phyloP scores from a whole-genome alignment of 2,329 filamentous ascomycete species.

The Myriosclerotinia curreyana region DNA sequence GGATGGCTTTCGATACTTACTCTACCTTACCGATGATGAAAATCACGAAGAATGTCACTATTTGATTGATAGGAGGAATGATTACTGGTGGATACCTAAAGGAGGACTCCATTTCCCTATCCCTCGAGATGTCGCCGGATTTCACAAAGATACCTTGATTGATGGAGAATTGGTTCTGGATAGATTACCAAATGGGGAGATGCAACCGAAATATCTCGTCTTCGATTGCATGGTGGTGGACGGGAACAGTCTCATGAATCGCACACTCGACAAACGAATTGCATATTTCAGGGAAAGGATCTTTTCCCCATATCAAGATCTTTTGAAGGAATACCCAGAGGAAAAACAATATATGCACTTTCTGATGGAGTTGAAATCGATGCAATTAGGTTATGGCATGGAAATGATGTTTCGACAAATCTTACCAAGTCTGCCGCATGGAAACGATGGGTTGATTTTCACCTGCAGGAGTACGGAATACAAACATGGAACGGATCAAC shows the following conservation, averaged over 20 bases:
- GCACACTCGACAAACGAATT: slow-evolving; percentile 82
- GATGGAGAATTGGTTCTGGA: slow-evolving; percentile 95
- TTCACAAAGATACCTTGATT: slow-evolving; percentile 77
- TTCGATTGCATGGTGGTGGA: slow-evolving; percentile 91
- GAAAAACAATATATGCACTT: slow-evolving; percentile 73
- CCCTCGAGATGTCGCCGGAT: slow-evolving; percentile 60
- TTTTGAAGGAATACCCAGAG: slow-evolving; percentile 64
- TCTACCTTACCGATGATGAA: slow-evolving; percentile 74
- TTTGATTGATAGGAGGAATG: slow-evolving; percentile 95
- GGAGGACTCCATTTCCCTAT: slow-evolving; percentile 76
- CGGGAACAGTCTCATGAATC: slow-evolving; percentile 69
- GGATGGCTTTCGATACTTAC: slow-evolving; percentile 90
- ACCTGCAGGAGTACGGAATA: slow-evolving; percentile 89
- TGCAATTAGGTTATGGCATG: slow-evolving; percentile 84
- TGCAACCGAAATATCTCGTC: slow-evolving; percentile 78
- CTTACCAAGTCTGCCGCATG: slow-evolving; percentile 79
- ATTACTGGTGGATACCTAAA: slow-evolving; percentile 81
- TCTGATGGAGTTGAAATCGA: slow-evolving; percentile 80
- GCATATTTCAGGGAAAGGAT: slow-evolving; percentile 80
- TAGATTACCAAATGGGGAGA: slow-evolving; percentile 61
- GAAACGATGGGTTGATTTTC: slow-evolving; percentile 96
- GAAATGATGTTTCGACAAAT: slow-evolving; percentile 89
- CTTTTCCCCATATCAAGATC: slow-evolving; percentile 64
- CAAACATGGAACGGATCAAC: slow-evolving; percentile 82
- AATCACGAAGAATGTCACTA: slow-evolving; percentile 71